Percentiles rank a stretch among this genome's conserved stretches.
These are phyloP conservation scores for Exsudoporus frostii DNA, from an alignment of 768 basidiomycete genomes.

Conservation along the genomic window DNA sequence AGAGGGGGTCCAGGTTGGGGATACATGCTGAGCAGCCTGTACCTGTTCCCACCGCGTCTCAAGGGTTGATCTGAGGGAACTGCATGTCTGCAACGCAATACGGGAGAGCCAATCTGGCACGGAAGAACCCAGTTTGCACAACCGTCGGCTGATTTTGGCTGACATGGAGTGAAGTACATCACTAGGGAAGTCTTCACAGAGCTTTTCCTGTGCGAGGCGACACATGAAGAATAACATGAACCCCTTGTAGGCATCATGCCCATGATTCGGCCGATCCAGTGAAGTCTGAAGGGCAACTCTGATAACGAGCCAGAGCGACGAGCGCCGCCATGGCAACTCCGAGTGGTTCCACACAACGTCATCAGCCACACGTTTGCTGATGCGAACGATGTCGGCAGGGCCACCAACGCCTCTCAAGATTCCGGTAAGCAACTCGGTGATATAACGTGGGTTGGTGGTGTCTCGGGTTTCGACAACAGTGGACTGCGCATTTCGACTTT, in stretches of 20 bases:
- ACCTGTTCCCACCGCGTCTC: constrained; percentile 36
- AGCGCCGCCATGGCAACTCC: too few species aligned
- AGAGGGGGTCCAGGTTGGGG: constrained; percentile 6
- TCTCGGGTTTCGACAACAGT: constrained; percentile 38
- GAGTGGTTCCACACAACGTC: not conserved
- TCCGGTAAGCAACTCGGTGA: constrained; percentile 45
- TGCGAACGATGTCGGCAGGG: constrained; percentile 15
- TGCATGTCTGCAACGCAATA: constrained; percentile 5
- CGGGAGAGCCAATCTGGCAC: constrained; percentile 17
- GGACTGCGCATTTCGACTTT: constrained; percentile 37
- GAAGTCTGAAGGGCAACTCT: too few species aligned
- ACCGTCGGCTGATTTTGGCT: constrained; percentile 36
- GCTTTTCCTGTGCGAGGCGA: too few species aligned
- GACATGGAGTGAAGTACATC: constrained; percentile 38
- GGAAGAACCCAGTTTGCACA: constrained; percentile 34
- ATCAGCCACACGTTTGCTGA: too few species aligned
- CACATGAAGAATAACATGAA: too few species aligned
- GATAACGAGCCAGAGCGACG: too few species aligned
- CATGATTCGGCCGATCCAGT: too few species aligned
- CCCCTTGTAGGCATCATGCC: too few species aligned
- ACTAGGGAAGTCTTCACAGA: constrained; percentile 13
- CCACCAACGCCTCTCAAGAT: constrained; percentile 41
- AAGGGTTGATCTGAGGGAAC: constrained; percentile 19
- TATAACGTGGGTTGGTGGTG: constrained; percentile 43
- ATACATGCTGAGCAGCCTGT: constrained; percentile 25